phyloP scores from a whole-genome alignment of 164 flowering plant species.

The Brasenia schreberi region DNA sequence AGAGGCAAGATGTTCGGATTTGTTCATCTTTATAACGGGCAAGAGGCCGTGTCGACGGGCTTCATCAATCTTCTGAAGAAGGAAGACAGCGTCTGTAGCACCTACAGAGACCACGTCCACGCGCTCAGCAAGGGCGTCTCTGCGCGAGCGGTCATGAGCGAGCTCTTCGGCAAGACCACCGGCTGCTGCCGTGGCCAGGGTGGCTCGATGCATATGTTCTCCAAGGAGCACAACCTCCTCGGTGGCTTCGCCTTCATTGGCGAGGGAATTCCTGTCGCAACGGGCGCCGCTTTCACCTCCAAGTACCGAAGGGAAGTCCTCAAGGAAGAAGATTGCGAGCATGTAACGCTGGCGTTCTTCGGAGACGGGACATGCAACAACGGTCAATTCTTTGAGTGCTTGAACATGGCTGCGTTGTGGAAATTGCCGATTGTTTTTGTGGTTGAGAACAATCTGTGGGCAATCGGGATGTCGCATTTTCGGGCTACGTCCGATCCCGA shows the following conservation, averaged over 20 bases:
- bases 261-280: slow-evolving; percentile 90
- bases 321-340: slow-evolving; percentile 54
- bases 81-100: slow-evolving; percentile 65
- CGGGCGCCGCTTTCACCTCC: slow-evolving; percentile 82
- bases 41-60: slow-evolving; percentile 90
- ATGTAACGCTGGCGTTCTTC: slow-evolving; percentile 75
- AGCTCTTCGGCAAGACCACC: slow-evolving; percentile 83
- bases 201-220: slow-evolving; percentile 99
- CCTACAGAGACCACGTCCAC: slow-evolving; percentile 92
- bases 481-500: slow-evolving; percentile 91
- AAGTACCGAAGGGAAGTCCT: slow-evolving; percentile 74
- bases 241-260: slow-evolving; percentile 99
- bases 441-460: slow-evolving; percentile 98
- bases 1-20: slow-evolving; percentile 96
- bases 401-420: slow-evolving; percentile 98
- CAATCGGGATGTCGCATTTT: slow-evolving; percentile 93
- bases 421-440: slow-evolving; percentile 90
- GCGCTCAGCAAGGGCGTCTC: slow-evolving; percentile 85
- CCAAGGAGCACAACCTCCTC: slow-evolving; percentile 71
- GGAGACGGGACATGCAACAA: slow-evolving; percentile 93
- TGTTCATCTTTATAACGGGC: slow-evolving; percentile 90
- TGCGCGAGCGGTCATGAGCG: slow-evolving; percentile 81
- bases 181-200: slow-evolving; percentile 97
- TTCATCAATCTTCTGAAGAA: slow-evolving; percentile 72
- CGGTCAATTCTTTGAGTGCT: slow-evolving; percentile 93